Base-by-base conservation (phyloP, 2,329 filamentous ascomycete species). In the Aspergillus intermedius region DNA sequence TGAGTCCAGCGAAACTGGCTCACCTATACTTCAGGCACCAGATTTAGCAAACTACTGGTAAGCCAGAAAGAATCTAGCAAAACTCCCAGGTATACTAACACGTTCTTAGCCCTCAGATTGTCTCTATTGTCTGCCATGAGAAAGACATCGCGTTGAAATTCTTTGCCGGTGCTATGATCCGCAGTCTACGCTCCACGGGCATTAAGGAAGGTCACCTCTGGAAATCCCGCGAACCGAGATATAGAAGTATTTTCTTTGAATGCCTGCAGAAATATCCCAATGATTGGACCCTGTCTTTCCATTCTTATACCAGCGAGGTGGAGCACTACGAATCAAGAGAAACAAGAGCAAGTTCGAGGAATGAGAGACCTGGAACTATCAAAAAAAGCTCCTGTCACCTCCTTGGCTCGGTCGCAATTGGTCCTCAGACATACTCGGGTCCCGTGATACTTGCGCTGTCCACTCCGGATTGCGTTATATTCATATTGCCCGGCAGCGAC, bases 151-250 rank as follows among this genome's bases (percentile, higher is more conserved):
- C 49, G 15, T 22, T 61, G n/a, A 50, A 49, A 17, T 49, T 63
- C 15, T 47, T 60, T 25, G 54, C 62, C 22, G 52, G 30, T n/a
- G n/a, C 40, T 28, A 54, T 62, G 12, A 51, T 62, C 22, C 51
- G 49, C 41, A 40, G 43, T 5, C 44, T 63, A 13, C 32, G 45
- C 17, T 12, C n/a, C 5, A 42, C 43, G 3, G 40, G 47, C 4
- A 42, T 44, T 5, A 50, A 49, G 25, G 22, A 32, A 3, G n/a
- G 48, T 5, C 22, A 25, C 5, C 40, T 53, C 30, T 54, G 49
- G 53, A 32, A 49, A 17, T 22, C 43, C 5, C 52, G 55, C 40
- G 41, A 40, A 2, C 19, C 40, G 21, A 23, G 30, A 23, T 19
- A 50, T n/a, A 34, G 41, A 41, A 23, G 9, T 6, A 25, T 32